These are phyloP conservation scores for Phytophthora foliorum DNA, from an alignment of 352 stramenopile genomes.

Conservation along the genomic window DNA sequence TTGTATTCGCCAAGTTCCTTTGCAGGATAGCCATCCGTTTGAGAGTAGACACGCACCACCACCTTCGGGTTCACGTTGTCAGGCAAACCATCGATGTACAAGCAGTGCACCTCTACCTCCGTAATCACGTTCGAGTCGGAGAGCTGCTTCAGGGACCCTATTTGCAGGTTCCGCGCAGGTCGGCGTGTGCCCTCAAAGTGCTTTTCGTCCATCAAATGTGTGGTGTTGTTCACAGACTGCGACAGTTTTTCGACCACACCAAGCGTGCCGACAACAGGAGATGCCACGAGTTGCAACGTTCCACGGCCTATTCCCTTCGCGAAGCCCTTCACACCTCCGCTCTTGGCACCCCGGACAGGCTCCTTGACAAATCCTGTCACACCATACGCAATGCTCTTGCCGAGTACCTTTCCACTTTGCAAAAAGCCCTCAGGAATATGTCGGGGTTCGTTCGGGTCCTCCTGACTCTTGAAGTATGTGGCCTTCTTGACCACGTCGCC, in stretches of 20 bases:
- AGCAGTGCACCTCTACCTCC: conserved; percentile 82
- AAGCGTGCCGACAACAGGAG: conserved; percentile 84
- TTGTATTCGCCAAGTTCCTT: conserved; percentile 77
- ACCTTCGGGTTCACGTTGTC: conserved; percentile 80
- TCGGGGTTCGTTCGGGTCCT: conserved; percentile 69
- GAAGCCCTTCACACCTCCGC: conserved; percentile 81
- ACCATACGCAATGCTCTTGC: conserved; percentile 83
- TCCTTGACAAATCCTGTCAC: conserved; percentile 86
- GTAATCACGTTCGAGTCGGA: conserved; percentile 90
- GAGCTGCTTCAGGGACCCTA: conserved; percentile 72
- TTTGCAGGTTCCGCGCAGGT: conserved; percentile 71
- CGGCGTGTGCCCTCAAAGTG: conserved; percentile 79
- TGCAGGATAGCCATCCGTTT: conserved; percentile 51
- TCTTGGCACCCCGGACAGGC: conserved; percentile 79
- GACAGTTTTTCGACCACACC: conserved; percentile 88
- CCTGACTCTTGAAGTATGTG: conserved; percentile 85
- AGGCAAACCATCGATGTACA: conserved; percentile 74
- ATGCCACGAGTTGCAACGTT: conserved; percentile 82
- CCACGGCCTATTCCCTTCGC: conserved; percentile 84
- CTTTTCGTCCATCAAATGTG: conserved; percentile 87
- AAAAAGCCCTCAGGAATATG: conserved; percentile 83
- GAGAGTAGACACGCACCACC: conserved; percentile 71
- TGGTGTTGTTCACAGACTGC: conserved; percentile 89
- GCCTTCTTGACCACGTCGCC: conserved; percentile 90
- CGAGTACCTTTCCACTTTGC: conserved; percentile 79